Base-by-base conservation (phyloP, 257 asterid species). In the Rubia yunnanensis region DNA sequence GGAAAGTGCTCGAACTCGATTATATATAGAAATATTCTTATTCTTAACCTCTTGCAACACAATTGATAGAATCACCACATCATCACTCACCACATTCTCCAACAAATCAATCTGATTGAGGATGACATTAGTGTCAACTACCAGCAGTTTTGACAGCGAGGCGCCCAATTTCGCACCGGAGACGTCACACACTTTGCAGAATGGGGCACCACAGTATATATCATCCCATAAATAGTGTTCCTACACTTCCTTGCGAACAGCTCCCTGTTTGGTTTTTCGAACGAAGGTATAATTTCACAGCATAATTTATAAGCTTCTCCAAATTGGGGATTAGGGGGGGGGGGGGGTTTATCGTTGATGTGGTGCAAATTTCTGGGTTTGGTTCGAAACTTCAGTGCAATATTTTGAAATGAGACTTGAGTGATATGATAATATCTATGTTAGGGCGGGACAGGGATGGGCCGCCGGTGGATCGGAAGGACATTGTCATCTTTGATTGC, bases 31-130 rank as follows among this genome's bases (percentile, higher is more conserved):
- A 27, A 84, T 75, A 49, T 89, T 89, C 77, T 84, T 92, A 83
- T 92, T 87, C 81, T 89, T 94, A 76, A 88, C 99, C 84, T 94
- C 99, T 75, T 88, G 85, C 82, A 86, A 64, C 73, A 94, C 99
- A 62, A 94, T 76, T 1, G 97, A 83, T 13, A 94, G 84, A 80
- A 94, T 94, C 54, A 90, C 96, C 59, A 94, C 99, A 63, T 94
- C 84, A 49, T 94, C 95, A 35, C 90, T 81, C 0, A 95, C 95
- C 1, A 94, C 88, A 80, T 84, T 90, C 74, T 94, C 99, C 84
- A 94, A 78, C 75, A 94, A 85, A 85, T 94, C 99, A 83, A 94
- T 90, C 97, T 91, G 98, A 69, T 84, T 85, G 59, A 94, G 96
- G 44, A 88, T 97, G 70, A 90, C 95, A 73, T 90, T 94, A 15